phyloP scores from a whole-genome alignment of 2,329 filamentous ascomycete species.

The Xylariaceae sp. region DNA sequence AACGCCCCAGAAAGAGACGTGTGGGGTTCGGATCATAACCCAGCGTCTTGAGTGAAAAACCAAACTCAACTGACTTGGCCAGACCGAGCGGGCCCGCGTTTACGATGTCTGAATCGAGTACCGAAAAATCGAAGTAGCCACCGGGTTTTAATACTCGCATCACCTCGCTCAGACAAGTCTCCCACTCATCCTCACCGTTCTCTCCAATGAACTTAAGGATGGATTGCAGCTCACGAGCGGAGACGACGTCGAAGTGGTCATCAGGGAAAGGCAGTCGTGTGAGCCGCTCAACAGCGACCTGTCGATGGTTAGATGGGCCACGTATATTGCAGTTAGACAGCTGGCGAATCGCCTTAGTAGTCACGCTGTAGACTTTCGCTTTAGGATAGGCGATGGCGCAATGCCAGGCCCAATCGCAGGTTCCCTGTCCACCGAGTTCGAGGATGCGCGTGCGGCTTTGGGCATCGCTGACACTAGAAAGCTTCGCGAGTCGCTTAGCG shows the following conservation, averaged over 20 bases:
- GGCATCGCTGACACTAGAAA: constrained; percentile 47
- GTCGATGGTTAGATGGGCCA: constrained; percentile 82
- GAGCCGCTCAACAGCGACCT: constrained; percentile 71
- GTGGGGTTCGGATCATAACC: constrained; percentile 86
- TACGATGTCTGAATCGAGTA: constrained; percentile 87
- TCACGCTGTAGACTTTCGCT: constrained; percentile 82
- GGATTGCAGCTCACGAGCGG: constrained; percentile 79
- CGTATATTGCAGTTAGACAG: constrained; percentile 70
- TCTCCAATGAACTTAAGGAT: constrained; percentile 70
- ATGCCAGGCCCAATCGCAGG: constrained; percentile 95
- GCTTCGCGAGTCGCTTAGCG: constrained; percentile 55
- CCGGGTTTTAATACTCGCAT: constrained; percentile 89
- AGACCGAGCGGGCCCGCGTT: constrained; percentile 75
- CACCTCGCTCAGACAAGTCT: constrained; percentile 78
- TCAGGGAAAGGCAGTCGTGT: constrained; percentile 81
- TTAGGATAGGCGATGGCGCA: constrained; percentile 81
- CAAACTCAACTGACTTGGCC: constrained; percentile 86
- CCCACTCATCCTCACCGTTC: constrained; percentile 78
- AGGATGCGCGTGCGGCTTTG: constrained; percentile 64
- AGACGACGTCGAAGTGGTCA: constrained; percentile 86
- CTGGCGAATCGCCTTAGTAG: constrained; percentile 67
- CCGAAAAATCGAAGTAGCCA: constrained; percentile 84
- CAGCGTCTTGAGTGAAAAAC: constrained; percentile 80
- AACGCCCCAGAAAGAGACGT: constrained; percentile 71
- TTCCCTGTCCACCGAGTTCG: constrained; percentile 78